Base-by-base conservation (phyloP, 2,329 filamentous ascomycete genomes). In the Xylaria sp. region DNA sequence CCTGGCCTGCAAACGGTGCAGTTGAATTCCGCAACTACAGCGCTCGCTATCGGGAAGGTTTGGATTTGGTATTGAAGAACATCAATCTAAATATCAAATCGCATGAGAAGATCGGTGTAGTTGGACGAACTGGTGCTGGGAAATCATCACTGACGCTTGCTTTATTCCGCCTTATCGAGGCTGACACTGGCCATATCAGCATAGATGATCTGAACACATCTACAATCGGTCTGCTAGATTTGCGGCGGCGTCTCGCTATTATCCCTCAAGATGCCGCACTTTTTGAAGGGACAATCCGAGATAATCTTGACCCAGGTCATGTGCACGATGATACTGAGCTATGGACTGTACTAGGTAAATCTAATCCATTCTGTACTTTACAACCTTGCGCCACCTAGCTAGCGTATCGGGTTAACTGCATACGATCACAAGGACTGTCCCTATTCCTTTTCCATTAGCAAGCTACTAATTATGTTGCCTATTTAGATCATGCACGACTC, bases 221-320 rank as follows among this genome's bases (percentile, higher is more conserved):
- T 61, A 89, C 88, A 3, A 97, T 99, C 75, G 96, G 96, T 2
- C 82, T 99, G 60, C 81, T 97, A 61, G 96, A 99, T 79, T 86
- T 99, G 62, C 90, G 96, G 62, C 88, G 94, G 62, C 90, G 96
- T 65, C 85, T 99, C 54, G 95, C 96, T 61, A 99, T 99, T 76
- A 99, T 99, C 72, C 96, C 96, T 4, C 96, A 99, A 78, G 96
- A 99, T 80, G 95, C 96, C 33, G 95, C 95, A 70, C 87, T 99
- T 68, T 99, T 99, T 75, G 93, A 97, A 79, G 94, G 94, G 57
- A 94, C 92, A 9, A 88, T 99, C 69, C 89, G 96, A 72, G 96
- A 99, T 80, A 99, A 99, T 77, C 86, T 98, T 44, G 96, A 99
- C 77, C 96, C 96, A 27, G 93, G 92, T 31, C 92, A 97, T 78